These are phyloP conservation scores for Urtica urens DNA, from an alignment of 306 rosid genomes.

Conservation along the genomic window DNA sequence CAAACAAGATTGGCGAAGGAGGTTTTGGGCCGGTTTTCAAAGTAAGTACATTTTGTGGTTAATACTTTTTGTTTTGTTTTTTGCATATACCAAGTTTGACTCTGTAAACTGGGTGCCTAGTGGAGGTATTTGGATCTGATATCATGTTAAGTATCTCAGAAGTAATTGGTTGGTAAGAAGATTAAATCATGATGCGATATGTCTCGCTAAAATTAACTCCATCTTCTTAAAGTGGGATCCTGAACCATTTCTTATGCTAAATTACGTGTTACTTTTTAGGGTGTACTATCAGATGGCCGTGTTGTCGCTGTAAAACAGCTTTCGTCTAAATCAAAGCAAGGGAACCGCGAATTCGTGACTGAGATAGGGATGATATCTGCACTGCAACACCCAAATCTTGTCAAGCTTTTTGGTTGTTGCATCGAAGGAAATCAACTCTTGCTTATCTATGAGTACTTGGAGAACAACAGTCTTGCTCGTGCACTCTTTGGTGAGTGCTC, in stretches of 20 bases:
- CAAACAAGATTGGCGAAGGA: constrained; percentile 70
- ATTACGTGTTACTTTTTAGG: constrained; percentile 24
- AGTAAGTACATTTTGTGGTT: constrained; percentile 20
- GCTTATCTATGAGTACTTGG: constrained; percentile 75
- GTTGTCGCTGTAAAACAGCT: constrained; percentile 80
- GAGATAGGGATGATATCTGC: constrained; percentile 95
- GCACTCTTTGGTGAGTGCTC: constrained; percentile 62
- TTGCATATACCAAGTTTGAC: too few relatives aligned
- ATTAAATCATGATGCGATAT: too few relatives aligned
- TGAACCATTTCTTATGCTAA: neutral
- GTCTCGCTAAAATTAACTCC: too few relatives aligned
- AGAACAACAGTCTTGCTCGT: constrained; percentile 79
- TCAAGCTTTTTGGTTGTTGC: constrained; percentile 73
- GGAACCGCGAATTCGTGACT: constrained; percentile 68
- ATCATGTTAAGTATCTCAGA: too few relatives aligned
- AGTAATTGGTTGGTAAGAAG: too few relatives aligned
- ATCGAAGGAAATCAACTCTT: constrained; percentile 76
- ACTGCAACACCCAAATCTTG: constrained; percentile 85
- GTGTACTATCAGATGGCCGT: constrained; percentile 51
- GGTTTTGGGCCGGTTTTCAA: constrained; percentile 68
- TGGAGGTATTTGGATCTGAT: too few relatives aligned
- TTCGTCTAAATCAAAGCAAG: constrained; percentile 83
- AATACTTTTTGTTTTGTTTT: too few relatives aligned
- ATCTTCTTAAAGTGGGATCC: too few relatives aligned
- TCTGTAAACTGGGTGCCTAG: too few relatives aligned